phyloP scores from a whole-genome alignment of 1,139 yeast genomes.

The Pichia sp. region DNA sequence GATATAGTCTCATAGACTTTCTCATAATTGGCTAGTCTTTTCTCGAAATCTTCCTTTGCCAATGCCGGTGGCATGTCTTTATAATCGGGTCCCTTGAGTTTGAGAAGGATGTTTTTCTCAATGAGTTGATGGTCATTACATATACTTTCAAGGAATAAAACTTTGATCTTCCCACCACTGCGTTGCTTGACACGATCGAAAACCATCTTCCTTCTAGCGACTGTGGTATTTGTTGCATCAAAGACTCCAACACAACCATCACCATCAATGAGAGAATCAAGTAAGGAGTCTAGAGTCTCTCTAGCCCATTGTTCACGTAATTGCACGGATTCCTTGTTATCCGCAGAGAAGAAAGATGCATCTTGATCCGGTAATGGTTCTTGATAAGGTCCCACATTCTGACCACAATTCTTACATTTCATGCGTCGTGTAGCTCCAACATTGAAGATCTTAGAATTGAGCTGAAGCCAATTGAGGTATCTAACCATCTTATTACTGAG shows the following conservation, averaged over 20 bases:
- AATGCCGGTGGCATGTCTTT: constrained; percentile 73
- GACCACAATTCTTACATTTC: constrained; percentile 52
- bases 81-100: constrained; percentile 92
- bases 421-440: constrained; percentile 90
- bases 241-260: constrained; percentile 91
- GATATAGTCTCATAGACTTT: constrained; percentile 87
- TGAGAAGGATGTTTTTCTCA: constrained; percentile 75
- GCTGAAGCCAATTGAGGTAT: constrained; percentile 87
- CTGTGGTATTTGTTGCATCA: constrained; percentile 93
- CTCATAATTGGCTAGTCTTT: constrained; percentile 76
- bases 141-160: constrained; percentile 77
- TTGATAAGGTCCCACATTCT: constrained; percentile 65
- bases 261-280: constrained; percentile 73
- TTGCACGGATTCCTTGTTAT: constrained; percentile 54
- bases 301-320: constrained; percentile 93
- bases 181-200: constrained; percentile 64
- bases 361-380: constrained; percentile 72
- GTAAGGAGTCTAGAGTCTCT: constrained; percentile 80
- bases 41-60: constrained; percentile 77
- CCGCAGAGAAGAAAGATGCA: constrained; percentile 85
- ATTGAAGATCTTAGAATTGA: constrained; percentile 76
- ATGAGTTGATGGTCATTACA: constrained; percentile 75
- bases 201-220: constrained; percentile 60
- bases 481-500: constrained; percentile 83
- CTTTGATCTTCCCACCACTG: constrained; percentile 68